Evolutionary conservation across 805 yeast genomes (phyloP).

Genomic region (Spathaspora boniae): DNA sequence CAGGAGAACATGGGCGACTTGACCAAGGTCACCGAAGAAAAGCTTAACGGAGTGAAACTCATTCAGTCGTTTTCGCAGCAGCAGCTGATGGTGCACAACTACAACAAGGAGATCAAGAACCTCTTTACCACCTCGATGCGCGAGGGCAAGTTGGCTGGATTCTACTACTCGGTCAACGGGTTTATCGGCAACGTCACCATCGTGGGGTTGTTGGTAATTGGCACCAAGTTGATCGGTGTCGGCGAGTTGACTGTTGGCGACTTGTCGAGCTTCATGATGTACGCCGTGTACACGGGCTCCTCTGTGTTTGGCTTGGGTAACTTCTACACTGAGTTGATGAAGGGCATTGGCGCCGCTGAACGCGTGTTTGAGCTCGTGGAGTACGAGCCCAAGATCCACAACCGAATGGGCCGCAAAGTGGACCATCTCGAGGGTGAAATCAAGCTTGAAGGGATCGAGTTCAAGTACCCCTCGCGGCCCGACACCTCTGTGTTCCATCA

Average conservation of each 20-base stretch:
- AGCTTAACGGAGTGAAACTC: slow-evolving; percentile 77
- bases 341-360: slow-evolving; percentile 95
- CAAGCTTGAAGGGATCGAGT: slow-evolving; percentile 58
- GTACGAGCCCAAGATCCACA: slow-evolving; percentile 66
- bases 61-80: slow-evolving; percentile 92
- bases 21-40: slow-evolving; percentile 90
- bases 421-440: slow-evolving; percentile 51
- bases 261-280: slow-evolving; percentile 89
- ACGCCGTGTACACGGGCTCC: slow-evolving; percentile 90
- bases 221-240: slow-evolving; percentile 73
- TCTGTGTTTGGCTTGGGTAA: slow-evolving; percentile 88
- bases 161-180: slow-evolving; percentile 75
- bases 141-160: slow-evolving; percentile 78
- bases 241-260: slow-evolving; percentile 86
- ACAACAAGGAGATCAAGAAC: slow-evolving; percentile 66
- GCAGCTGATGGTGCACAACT: slow-evolving; percentile 67
- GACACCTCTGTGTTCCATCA: slow-evolving; percentile 62
- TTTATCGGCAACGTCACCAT: slow-evolving; percentile 80
- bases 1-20: slow-evolving; percentile 83
- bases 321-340: slow-evolving; percentile 92
- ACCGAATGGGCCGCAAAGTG: slow-evolving; percentile 56
- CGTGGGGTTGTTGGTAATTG: slow-evolving; percentile 72
- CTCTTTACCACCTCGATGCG: slow-evolving; percentile 64
- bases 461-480: slow-evolving; percentile 82
- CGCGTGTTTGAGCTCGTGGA: slow-evolving; percentile 85